Conservation (phyloP, 805 yeast genomes). For the Wickerhamiella qilinensis region DNA sequence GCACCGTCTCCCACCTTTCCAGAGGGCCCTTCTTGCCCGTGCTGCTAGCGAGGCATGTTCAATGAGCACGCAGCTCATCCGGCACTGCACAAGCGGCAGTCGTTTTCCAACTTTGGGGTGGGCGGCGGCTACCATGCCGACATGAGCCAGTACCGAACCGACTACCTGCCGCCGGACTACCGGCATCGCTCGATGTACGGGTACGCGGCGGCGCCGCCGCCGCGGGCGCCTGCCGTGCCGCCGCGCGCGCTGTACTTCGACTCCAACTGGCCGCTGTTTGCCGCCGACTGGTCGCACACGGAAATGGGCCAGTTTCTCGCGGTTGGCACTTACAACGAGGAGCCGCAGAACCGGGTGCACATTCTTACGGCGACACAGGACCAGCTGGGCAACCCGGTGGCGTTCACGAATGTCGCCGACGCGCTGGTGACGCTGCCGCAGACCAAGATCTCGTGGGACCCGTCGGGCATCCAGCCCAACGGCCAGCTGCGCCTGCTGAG, state of each 20-base stretch:
- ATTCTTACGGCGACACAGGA: slow-evolving; percentile 14
- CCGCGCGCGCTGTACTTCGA: slow-evolving; percentile 22
- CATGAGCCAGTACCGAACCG: no score
- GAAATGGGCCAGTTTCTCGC: slow-evolving; percentile 33
- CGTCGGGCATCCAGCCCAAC: slow-evolving; percentile 23
- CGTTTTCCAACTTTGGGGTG: neutral
- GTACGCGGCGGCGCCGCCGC: neutral
- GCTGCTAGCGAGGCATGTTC: neutral
- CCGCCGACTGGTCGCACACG: slow-evolving; percentile 36
- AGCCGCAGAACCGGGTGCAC: slow-evolving; percentile 43
- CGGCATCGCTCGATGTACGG: neutral
- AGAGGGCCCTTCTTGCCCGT: no score
- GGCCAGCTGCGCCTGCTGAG: slow-evolving; percentile 35
- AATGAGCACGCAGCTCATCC: neutral
- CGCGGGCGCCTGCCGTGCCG: neutral
- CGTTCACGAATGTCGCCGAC: slow-evolving; percentile 29
- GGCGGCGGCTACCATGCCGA: neutral
- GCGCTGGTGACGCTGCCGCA: slow-evolving; percentile 47
- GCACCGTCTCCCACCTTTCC: no score
- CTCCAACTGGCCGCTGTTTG: slow-evolving; percentile 33
- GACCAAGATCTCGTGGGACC: slow-evolving; percentile 63
- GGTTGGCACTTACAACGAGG: slow-evolving; percentile 68
- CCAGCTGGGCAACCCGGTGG: slow-evolving; percentile 2
- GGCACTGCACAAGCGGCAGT: neutral
- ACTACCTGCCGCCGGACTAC: neutral